These are phyloP conservation scores for Nicotiana otophora DNA, from an alignment of 257 asterid genomes.

Conservation along the genomic window DNA sequence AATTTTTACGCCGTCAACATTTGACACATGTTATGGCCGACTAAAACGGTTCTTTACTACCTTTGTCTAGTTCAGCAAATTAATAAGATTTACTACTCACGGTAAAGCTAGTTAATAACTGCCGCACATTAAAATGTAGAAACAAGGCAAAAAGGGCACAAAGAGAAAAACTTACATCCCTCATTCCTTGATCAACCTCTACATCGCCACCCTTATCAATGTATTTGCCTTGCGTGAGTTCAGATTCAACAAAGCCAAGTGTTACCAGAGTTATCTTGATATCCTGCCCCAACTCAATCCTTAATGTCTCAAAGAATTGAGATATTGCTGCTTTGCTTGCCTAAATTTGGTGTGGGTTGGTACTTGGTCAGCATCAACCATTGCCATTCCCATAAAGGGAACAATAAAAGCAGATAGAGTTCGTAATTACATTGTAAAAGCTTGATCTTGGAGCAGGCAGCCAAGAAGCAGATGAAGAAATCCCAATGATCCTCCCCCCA, in stretches of 20 bases:
- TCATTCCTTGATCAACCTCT: conserved; percentile 45
- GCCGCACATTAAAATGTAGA: neutral
- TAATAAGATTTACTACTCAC: no score
- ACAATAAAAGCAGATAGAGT: neutral
- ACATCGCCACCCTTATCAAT: conserved; percentile 36
- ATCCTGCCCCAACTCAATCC: conserved; percentile 53
- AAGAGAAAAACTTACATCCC: conserved; percentile 44
- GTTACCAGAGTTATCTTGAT: conserved; percentile 55
- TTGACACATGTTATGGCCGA: no score
- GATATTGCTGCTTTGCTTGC: conserved; percentile 83
- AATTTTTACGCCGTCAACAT: neutral
- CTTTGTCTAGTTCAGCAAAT: no score
- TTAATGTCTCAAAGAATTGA: conserved; percentile 62
- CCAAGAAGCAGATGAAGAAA: conserved; percentile 78
- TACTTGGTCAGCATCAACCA: no score
- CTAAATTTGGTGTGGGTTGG: conserved; percentile 16
- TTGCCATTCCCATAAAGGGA: neutral
- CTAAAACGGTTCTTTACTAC: no score
- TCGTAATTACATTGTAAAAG: conserved; percentile 43
- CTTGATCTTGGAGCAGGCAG: conserved; percentile 70
- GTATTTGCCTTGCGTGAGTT: conserved; percentile 62
- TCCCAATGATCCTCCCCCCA: conserved; percentile 47
- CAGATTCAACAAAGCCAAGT: conserved; percentile 69
- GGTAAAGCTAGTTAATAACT: neutral
- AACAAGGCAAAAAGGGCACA: neutral